Evolutionary conservation across 2,329 filamentous ascomycete genomes (phyloP).

Genomic region (Fusarium longipes): DNA sequence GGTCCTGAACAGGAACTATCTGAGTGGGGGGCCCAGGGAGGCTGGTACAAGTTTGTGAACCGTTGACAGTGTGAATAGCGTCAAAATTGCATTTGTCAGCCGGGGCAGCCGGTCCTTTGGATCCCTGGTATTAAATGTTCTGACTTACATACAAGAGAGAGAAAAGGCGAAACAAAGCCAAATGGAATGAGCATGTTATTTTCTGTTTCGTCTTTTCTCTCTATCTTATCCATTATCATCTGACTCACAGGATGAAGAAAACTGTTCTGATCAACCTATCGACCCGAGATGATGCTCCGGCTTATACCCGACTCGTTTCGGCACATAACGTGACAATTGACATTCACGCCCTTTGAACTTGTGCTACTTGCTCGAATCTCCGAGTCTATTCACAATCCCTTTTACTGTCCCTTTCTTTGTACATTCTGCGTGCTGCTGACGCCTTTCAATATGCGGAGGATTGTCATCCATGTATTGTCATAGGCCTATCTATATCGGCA

Average conservation of each 20-base stretch:
- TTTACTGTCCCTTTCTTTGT: not conserved
- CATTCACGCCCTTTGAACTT: slow-evolving; percentile 40
- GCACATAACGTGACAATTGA: slow-evolving; percentile 38
- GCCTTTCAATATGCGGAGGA: slow-evolving; percentile 3
- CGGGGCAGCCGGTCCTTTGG: slow-evolving; percentile 25
- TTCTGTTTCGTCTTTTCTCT: not conserved
- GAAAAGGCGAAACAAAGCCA: slow-evolving; percentile 33
- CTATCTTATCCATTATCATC: slow-evolving; percentile 8
- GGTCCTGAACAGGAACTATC: slow-evolving; percentile 17
- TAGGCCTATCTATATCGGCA: not conserved
- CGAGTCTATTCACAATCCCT: not conserved
- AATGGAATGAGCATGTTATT: slow-evolving; percentile 13
- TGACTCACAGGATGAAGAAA: slow-evolving; percentile 11
- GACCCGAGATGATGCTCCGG: not conserved
- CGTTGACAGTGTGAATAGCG: slow-evolving; percentile 35
- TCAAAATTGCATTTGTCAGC: slow-evolving; percentile 45
- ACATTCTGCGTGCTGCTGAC: not conserved
- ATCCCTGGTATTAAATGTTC: slow-evolving; percentile 16
- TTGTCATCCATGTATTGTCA: not conserved
- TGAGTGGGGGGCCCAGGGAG: slow-evolving; percentile 28
- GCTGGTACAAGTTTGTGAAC: slow-evolving; percentile 11
- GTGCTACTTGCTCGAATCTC: slow-evolving; percentile 26
- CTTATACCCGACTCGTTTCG: slow-evolving; percentile 19
- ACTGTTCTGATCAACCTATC: not conserved
- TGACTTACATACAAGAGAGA: slow-evolving; percentile 20